These are phyloP conservation scores for Tripterygium wilfordii DNA, from an alignment of 177 flowering plant species.

Conservation along the genomic window DNA sequence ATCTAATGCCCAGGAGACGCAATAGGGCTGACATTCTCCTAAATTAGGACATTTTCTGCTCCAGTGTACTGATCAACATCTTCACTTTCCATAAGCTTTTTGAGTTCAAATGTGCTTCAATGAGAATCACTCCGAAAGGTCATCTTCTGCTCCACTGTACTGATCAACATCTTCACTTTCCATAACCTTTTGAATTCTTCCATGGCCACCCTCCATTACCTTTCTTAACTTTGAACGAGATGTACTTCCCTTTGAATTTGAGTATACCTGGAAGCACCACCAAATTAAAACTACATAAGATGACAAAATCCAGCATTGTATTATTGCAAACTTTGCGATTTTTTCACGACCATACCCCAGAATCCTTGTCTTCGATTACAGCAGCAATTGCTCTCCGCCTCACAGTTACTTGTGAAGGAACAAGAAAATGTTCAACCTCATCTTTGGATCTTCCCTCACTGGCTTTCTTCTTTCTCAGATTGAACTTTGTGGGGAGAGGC, in stretches of 20 bases:
- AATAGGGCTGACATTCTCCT: too few relatives aligned
- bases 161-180: conserved; percentile 36
- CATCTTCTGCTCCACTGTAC: conserved; percentile 62
- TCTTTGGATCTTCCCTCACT: conserved; percentile 77
- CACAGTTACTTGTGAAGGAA: conserved; percentile 73
- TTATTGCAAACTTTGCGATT: too few relatives aligned
- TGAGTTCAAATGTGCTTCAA: too few relatives aligned
- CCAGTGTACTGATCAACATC: conserved; percentile 55
- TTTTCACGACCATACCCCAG: conserved; percentile 27
- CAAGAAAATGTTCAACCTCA: conserved; percentile 84
- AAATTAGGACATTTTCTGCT: conserved; percentile 54
- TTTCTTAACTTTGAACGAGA: conserved; percentile 29
- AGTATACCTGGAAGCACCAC: conserved; percentile 48
- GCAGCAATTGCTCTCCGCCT: conserved; percentile 54
- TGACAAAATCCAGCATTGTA: too few relatives aligned
- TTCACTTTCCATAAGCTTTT: conserved; percentile 15
- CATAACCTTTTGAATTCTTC: conserved; percentile 15
- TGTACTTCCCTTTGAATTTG: conserved; percentile 28
- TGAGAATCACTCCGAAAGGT: conserved; percentile 42
- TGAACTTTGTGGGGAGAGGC: conserved; percentile 92
- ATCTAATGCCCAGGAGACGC: too few relatives aligned
- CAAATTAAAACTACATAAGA: too few relatives aligned
- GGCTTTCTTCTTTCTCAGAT: conserved; percentile 72
- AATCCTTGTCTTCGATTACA: conserved; percentile 43
- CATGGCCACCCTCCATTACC: conserved; percentile 42